A percentile compares a stretch with the other conserved stretches of the same genome.
phyloP scores from a whole-genome alignment of 129 eudicot species.

The Escallonia herrerae region DNA sequence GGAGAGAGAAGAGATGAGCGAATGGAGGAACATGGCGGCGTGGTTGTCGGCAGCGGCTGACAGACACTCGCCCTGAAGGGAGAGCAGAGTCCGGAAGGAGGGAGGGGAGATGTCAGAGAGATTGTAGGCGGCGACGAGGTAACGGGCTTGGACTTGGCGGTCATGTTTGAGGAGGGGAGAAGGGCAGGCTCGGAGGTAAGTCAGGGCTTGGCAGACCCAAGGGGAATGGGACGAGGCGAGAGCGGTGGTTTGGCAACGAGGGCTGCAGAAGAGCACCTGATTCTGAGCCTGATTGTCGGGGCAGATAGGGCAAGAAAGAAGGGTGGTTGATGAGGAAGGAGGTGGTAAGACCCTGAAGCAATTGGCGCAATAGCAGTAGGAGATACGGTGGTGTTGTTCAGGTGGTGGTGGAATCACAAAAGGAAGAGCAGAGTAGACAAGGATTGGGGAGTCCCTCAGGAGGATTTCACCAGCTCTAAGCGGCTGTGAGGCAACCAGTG shows the following conservation, averaged over 20 bases:
- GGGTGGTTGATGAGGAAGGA: slow-evolving; percentile 1
- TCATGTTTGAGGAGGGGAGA: slow-evolving; percentile 27
- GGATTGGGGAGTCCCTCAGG: slow-evolving; percentile 67
- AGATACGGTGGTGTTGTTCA: not conserved
- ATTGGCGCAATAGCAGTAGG: slow-evolving; percentile 50
- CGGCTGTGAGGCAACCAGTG: slow-evolving; percentile 45
- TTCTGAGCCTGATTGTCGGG: not conserved
- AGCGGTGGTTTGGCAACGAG: slow-evolving; percentile 43
- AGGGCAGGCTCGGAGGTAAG: slow-evolving; percentile 27
- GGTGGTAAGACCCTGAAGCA: slow-evolving; percentile 34
- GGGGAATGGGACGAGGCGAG: slow-evolving; percentile 63
- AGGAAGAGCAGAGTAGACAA: slow-evolving; percentile 61
- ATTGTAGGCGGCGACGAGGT: slow-evolving; percentile 63
- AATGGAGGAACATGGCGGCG: slow-evolving; percentile 30
- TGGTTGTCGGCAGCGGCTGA: slow-evolving; percentile 2
- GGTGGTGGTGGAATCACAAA: slow-evolving; percentile 9
- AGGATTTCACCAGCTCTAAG: slow-evolving; percentile 64
- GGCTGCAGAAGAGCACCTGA: slow-evolving; percentile 36
- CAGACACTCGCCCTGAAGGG: slow-evolving; percentile 49
- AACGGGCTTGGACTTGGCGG: slow-evolving; percentile 63
- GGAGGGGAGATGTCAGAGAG: slow-evolving; percentile 43
- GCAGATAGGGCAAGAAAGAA: slow-evolving; percentile 47
- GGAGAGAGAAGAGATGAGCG: slow-evolving; percentile 31
- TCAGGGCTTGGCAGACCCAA: slow-evolving; percentile 57
- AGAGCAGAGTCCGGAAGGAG: slow-evolving; percentile 37